Base-by-base conservation (phyloP, 192 early-diverging fungal species). In the Dissophora ornata region DNA sequence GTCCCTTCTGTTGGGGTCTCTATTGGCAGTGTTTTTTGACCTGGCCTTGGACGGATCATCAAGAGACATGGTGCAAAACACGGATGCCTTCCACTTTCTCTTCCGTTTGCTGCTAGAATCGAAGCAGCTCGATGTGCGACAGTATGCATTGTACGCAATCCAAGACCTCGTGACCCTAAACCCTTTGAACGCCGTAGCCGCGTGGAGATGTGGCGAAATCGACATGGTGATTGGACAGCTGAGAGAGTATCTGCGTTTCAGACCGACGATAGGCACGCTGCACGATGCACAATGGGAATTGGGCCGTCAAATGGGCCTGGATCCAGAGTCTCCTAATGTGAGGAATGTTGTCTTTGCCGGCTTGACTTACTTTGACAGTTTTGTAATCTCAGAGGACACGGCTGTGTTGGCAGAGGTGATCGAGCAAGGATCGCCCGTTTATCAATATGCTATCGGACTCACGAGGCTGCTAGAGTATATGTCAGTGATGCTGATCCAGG, bases 381-480 rank as follows among this genome's bases (percentile, higher is more conserved):
- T 80, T 64, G 57, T 73, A 3, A 63, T 63, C 3, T 77, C 73
- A 19, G 73, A 77, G 40, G 73, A 77, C 53, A 77, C 73, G 13
- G 73, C 58, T 18, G 65, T 51, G 3, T 28, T 77, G 1, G 64
- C 64, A 4, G 73, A 77, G 10, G 67, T 67, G 53, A 59, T 77
- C 45, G 73, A 77, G 33, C 10, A 57, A 42, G 60, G 50, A 13
- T 80, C 70, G 2, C 70, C 79, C 2, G 70, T 80, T 0, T 80
- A 69, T 49, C 79, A 73, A 36, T 80, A 80, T 49, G 56, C 51
- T 9, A 28, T 80, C n/a, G 70, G 58, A 15, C 34, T 80, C 8
- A 80, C 79, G 21, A 54, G 79, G 49, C 21, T 74, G 7, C 50
- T 80, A 40, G 79, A 80, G 42, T 80, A 80, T 29, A 68, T 80